A percentile compares a stretch with the other conserved stretches of the same genome.
phyloP scores from a whole-genome alignment of 371 early-diverging fungal genomes.

The Dentiscutata heterogama region DNA sequence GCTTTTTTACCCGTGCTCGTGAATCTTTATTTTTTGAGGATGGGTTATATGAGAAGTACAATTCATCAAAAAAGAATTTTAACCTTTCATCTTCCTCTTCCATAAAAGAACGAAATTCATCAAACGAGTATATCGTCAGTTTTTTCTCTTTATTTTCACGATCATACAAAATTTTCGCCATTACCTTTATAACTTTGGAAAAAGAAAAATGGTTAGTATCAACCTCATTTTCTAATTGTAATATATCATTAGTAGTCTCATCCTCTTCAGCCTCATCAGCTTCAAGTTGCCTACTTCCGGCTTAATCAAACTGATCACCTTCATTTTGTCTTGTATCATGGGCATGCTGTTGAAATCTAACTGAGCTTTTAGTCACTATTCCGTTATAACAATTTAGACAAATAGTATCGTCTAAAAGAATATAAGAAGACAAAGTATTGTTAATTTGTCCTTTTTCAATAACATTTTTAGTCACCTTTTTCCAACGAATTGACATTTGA shows the following conservation, averaged over 20 bases:
- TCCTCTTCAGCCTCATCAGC: not conserved
- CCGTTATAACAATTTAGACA: constrained; percentile 23
- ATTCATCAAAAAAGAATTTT: constrained; percentile 8
- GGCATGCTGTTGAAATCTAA: constrained; percentile 29
- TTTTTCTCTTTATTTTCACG: constrained; percentile 15
- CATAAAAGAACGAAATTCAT: constrained; percentile 8
- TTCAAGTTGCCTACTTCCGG: not conserved
- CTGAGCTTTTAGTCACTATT: constrained; percentile 8
- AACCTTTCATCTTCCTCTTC: not conserved
- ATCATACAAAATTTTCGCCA: constrained; percentile 8
- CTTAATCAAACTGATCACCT: too few species aligned
- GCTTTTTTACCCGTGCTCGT: not conserved
- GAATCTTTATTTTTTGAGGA: constrained; percentile 6
- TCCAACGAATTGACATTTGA: not conserved
- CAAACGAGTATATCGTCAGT: not conserved
- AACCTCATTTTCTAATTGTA: not conserved
- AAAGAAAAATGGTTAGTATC: constrained; percentile 12
- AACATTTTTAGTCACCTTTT: constrained; percentile 18
- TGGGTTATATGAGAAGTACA: constrained; percentile 1
- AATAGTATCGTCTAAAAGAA: constrained; percentile 6
- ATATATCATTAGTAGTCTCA: not conserved
- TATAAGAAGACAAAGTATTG: constrained; percentile 10
- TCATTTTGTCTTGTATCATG: not conserved
- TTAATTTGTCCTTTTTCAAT: constrained; percentile 19
- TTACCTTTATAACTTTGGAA: constrained; percentile 13